phyloP scores from a whole-genome alignment of 1,284 basidiomycete genomes.

The Wolfiporia cocos region DNA sequence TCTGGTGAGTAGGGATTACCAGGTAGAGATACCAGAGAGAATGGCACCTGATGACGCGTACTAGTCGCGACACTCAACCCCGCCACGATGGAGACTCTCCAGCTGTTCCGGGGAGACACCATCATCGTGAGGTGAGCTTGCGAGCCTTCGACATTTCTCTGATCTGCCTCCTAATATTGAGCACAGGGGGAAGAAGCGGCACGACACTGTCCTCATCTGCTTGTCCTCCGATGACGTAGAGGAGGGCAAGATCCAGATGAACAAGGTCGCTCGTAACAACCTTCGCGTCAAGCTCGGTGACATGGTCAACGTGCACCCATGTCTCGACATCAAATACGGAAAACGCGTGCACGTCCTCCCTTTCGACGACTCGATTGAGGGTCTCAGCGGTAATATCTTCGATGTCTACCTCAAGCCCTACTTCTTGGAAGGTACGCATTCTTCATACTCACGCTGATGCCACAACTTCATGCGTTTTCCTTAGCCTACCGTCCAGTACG shows the following conservation, averaged over 20 bases:
- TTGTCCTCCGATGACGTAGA: constrained; percentile 94
- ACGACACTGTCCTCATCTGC: constrained; percentile 94
- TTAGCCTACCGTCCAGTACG: constrained; percentile 86
- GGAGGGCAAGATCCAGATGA: constrained; percentile 96
- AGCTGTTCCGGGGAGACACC: constrained; percentile 93
- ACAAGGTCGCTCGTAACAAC: constrained; percentile 99
- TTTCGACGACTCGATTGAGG: constrained; percentile 98
- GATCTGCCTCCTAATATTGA: not conserved
- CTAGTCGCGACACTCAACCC: constrained; percentile 92
- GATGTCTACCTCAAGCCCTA: constrained; percentile 99
- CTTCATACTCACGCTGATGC: constrained; percentile 26
- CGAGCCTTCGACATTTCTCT: not conserved
- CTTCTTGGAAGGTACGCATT: constrained; percentile 84
- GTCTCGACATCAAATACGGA: constrained; percentile 98
- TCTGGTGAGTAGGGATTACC: constrained; percentile 51
- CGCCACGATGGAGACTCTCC: constrained; percentile 92
- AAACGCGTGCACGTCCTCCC: constrained; percentile 97
- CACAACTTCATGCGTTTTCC: too few species aligned
- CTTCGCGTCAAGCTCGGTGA: constrained; percentile 97
- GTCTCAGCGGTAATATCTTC: constrained; percentile 96
- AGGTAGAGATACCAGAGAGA: not conserved
- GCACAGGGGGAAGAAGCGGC: constrained; percentile 86
- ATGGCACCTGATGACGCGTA: not conserved
- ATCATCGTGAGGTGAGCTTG: constrained; percentile 76
- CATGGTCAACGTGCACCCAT: constrained; percentile 92